Evolutionary conservation across 129 eudicot genomes (phyloP).

Genomic region (Smallanthus sonchifolius): DNA sequence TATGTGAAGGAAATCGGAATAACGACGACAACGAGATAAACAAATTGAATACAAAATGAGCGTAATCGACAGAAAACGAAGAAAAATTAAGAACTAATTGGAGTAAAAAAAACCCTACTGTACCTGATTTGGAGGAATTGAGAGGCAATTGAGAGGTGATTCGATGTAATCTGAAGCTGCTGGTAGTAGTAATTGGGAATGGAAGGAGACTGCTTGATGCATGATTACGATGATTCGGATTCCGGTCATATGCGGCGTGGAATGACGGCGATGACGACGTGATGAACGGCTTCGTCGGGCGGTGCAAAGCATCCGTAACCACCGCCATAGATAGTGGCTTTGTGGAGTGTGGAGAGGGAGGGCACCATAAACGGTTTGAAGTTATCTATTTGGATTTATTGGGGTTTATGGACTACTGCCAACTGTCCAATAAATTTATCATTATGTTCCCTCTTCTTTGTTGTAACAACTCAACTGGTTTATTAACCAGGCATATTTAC

Average conservation of each 20-base stretch:
- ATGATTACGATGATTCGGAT: neutral
- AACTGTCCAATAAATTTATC: constrained; percentile 17
- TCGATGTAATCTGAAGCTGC: constrained; percentile 29
- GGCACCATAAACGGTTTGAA: constrained; percentile 16
- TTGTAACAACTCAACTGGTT: neutral
- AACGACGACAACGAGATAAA: neutral
- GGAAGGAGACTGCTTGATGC: constrained; percentile 8
- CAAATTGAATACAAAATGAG: neutral
- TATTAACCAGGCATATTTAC: too few relatives aligned
- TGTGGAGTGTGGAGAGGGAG: constrained; percentile 1
- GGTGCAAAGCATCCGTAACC: constrained; percentile 20
- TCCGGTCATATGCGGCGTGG: constrained; percentile 22
- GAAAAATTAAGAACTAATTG: neutral
- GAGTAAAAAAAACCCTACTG: neutral
- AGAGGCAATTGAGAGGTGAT: constrained; percentile 7
- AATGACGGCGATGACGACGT: constrained; percentile 20
- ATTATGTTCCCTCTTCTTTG: neutral
- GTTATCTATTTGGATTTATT: constrained; percentile 27
- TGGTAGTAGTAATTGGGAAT: neutral
- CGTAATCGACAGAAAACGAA: neutral
- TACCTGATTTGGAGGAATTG: constrained; percentile 28
- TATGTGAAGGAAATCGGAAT: neutral
- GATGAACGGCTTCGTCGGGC: constrained; percentile 16
- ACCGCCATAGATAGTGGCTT: constrained; percentile 20
- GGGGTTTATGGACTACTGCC: constrained; percentile 15